phyloP scores from a whole-genome alignment of 164 flowering plant species.

The Amborella trichopoda region DNA sequence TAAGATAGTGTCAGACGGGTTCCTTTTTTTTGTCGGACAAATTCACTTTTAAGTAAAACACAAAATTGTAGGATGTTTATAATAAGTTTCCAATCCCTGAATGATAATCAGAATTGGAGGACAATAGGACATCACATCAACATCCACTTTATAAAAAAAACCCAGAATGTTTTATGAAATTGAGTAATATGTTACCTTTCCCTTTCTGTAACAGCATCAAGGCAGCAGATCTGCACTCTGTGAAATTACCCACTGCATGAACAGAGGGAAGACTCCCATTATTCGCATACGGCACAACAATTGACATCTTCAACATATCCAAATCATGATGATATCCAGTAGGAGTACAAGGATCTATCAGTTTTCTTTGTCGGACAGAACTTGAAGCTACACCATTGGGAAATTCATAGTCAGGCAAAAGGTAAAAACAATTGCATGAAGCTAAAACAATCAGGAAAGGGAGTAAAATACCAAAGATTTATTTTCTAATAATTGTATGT shows the following conservation, averaged over 20 bases:
- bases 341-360: slow-evolving; percentile 83
- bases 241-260: slow-evolving; percentile 69
- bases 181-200: no score
- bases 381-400: slow-evolving; percentile 29
- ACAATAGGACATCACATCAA: no score
- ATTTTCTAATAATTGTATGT: no score
- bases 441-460: background rate
- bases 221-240: slow-evolving; percentile 89
- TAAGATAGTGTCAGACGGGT: no score
- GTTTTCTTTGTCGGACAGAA: slow-evolving; percentile 21
- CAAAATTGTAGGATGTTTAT: no score
- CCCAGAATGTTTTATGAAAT: no score
- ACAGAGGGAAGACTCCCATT: slow-evolving; percentile 20
- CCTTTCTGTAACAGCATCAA: slow-evolving; percentile 59
- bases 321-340: slow-evolving; percentile 40
- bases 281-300: slow-evolving; percentile 22
- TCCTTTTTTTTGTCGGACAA: no score
- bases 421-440: background rate
- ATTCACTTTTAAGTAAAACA: no score
- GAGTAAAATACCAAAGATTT: background rate
- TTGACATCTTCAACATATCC: slow-evolving; percentile 25
- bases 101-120: no score
- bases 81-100: no score
- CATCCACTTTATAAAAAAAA: no score
- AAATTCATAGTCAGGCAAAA: slow-evolving; percentile 1